Conservation (phyloP, 768 basidiomycete species). For the Leccinum fibrillosum region DNA sequence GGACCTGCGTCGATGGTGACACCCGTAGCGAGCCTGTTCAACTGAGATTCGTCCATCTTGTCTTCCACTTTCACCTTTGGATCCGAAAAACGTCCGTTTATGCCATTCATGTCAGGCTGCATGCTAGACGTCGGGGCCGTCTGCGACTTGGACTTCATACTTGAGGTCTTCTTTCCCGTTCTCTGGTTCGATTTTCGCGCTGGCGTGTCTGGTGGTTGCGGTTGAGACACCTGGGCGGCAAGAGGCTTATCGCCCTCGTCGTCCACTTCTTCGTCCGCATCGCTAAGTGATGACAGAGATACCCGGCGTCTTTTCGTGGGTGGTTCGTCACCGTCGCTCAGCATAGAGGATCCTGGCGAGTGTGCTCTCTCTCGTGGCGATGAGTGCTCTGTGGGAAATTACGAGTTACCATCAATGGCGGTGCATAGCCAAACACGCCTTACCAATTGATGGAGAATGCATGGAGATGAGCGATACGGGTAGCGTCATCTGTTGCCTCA, state of each 20-base stretch:
- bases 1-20: constrained; percentile 69
- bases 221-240: constrained; percentile 43
- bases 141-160: constrained; percentile 59
- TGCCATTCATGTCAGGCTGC: constrained; percentile 35
- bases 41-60: constrained; percentile 73
- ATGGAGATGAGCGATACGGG: constrained; percentile 51
- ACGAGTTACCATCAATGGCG: constrained; percentile 1
- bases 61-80: constrained; percentile 70
- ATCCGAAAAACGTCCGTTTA: constrained; percentile 49
- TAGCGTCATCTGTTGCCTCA: constrained; percentile 67
- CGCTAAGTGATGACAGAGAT: constrained; percentile 55
- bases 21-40: constrained; percentile 75
- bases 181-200: constrained; percentile 36
- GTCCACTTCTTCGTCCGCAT: constrained; percentile 44
- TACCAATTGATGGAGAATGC: constrained; percentile 53
- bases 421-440: constrained; percentile 10
- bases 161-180: constrained; percentile 53
- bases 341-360: constrained; percentile 39
- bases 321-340: constrained; percentile 45
- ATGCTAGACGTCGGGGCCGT: constrained; percentile 46
- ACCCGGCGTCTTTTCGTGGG: constrained; percentile 51
- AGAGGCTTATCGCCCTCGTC: constrained; percentile 60
- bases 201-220: constrained; percentile 28
- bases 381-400: constrained; percentile 21
- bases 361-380: constrained; percentile 17